Percentiles rank a stretch among this genome's conserved stretches.
Conservation (phyloP, 2,329 filamentous ascomycete species). For the Diaporthe helianthi region DNA sequence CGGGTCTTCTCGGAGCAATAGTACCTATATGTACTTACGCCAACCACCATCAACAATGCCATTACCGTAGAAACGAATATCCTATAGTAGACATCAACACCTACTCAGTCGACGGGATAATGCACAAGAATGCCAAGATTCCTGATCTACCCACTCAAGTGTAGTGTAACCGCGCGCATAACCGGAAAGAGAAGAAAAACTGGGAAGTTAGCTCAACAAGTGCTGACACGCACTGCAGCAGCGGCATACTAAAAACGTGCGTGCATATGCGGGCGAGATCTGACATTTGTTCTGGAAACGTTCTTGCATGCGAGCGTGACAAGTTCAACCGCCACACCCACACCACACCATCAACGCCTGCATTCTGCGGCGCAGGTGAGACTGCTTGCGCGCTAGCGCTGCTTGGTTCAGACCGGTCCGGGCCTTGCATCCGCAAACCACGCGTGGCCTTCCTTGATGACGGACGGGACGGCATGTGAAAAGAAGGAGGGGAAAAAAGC, state of each 20-base stretch:
- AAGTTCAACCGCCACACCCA: no score
- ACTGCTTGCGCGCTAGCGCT: no score
- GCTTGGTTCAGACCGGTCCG: constrained; percentile 5
- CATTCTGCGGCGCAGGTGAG: no score
- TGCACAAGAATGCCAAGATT: neutral
- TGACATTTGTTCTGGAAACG: neutral
- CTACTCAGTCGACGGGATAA: neutral
- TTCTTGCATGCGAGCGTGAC: no score
- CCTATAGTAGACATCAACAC: neutral
- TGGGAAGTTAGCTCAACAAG: neutral
- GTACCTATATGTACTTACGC: no score
- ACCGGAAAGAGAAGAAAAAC: neutral
- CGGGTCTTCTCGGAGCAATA: no score
- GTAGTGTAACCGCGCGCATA: neutral
- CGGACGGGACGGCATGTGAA: constrained; percentile 3
- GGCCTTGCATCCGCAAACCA: constrained; percentile 3
- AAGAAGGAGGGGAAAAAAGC: no score
- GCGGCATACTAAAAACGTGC: no score
- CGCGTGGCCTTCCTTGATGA: neutral
- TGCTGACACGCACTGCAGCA: no score
- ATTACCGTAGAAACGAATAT: neutral
- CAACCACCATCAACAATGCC: no score
- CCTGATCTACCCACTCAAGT: neutral
- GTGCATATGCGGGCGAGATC: constrained; percentile 20
- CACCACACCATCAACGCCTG: no score